Evolutionary conservation across 495 filamentous ascomycete species (phyloP).

Genomic region (Pyrenopolyporus hunteri): DNA sequence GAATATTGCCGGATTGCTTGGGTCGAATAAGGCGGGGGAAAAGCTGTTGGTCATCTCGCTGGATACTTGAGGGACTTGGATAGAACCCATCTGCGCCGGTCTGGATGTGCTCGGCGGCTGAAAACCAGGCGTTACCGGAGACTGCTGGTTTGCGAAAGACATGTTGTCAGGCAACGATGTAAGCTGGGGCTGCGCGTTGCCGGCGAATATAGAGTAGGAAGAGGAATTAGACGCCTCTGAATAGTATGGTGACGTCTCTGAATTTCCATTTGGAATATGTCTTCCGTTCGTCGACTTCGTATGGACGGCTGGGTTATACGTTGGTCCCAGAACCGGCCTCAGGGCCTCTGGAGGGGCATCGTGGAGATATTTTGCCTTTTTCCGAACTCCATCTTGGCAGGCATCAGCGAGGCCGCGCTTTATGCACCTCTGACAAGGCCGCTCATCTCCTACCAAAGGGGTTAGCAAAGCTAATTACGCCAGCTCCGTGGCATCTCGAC

Average conservation of each 20-base stretch:
- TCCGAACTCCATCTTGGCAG: constrained; percentile 94
- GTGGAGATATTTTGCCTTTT: constrained; percentile 99
- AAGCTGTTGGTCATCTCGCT: constrained; percentile 51
- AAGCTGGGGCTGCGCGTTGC: constrained; percentile 40
- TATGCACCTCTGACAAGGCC: constrained; percentile 91
- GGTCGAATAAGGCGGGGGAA: constrained; percentile 74
- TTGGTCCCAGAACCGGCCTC: constrained; percentile 61
- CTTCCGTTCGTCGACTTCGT: constrained; percentile 43
- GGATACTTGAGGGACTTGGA: constrained; percentile 48
- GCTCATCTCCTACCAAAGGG: constrained; percentile 63
- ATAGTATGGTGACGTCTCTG: constrained; percentile 41
- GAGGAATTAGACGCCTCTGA: constrained; percentile 35
- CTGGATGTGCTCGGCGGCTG: constrained; percentile 53
- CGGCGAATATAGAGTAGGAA: constrained; percentile 47
- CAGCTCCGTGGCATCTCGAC: constrained; percentile 18
- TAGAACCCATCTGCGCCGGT: constrained; percentile 36
- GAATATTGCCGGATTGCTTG: constrained; percentile 86
- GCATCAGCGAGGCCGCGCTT: constrained; percentile 87
- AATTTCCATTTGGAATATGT: constrained; percentile 36
- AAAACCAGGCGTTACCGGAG: constrained; percentile 73
- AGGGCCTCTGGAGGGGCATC: constrained; percentile 83
- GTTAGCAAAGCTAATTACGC: constrained; percentile 23
- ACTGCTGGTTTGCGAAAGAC: constrained; percentile 66
- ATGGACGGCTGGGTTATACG: constrained; percentile 54
- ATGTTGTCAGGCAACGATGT: constrained; percentile 52